Conservation (phyloP, 305 asterid species). For the Fraxinus baroniana region DNA sequence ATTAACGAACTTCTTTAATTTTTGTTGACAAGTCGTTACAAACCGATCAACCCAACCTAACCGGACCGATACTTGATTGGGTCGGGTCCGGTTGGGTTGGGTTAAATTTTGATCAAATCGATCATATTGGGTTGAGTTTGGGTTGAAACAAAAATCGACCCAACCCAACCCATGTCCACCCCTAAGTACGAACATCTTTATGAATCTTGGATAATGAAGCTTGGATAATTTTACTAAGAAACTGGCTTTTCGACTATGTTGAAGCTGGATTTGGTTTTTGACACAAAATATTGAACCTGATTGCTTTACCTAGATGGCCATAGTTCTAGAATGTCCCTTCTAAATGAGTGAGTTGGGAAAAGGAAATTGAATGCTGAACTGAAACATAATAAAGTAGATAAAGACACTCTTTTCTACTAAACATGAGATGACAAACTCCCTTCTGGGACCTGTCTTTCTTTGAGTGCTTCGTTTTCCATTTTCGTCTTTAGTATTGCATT, state of each 20-base stretch:
- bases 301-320: constrained; percentile 3
- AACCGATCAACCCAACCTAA: no score
- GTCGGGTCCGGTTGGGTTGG: no score
- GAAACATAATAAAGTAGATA: not conserved
- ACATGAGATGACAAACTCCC: not conserved
- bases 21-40: no score
- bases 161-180: no score
- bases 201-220: no score
- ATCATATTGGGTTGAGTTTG: no score
- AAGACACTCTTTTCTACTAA: not conserved
- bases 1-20: no score
- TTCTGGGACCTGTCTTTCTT: not conserved
- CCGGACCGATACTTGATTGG: no score
- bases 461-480: not conserved
- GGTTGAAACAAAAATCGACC: no score
- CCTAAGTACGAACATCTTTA: not conserved
- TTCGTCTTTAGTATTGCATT: not conserved
- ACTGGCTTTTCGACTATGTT: not conserved
- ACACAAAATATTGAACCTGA: not conserved
- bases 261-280: constrained; percentile 9
- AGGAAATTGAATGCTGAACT: not conserved
- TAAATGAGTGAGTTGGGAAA: not conserved
- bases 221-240: not conserved
- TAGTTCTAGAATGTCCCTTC: constrained; percentile 7
- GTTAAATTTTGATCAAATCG: no score